Base-by-base conservation (phyloP, 495 filamentous ascomycete genomes). In the Xeromyces bisporus region DNA sequence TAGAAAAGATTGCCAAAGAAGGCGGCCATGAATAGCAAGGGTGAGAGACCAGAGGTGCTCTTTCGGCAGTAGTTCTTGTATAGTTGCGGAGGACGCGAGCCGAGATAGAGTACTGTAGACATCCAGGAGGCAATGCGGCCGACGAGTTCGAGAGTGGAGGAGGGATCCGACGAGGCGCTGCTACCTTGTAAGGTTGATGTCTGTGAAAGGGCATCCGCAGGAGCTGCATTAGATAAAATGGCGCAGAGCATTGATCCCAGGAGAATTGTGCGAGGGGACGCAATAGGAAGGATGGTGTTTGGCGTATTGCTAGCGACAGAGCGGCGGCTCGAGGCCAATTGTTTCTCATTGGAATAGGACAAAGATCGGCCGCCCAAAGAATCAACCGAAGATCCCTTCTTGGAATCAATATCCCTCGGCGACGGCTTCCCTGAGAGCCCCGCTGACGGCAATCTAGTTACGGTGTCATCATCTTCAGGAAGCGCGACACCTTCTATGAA, bases 1-100 rank as follows among this genome's bases (percentile, higher is more conserved):
- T 82, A 82, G 58, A 80, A 80, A 28, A 78, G 43, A 45, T 82
- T 82, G 10, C 77, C 77, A 40, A 62, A 65, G 44, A 82, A 82
- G 9, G 77, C 76, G 7, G 77, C 77, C 28, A 71, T 55, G 52
- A 82, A 82, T 24, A 82, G 66, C 1, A 66, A 42, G 2, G 75
- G 71, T 0, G 69, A 74, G n/a, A 82, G 67, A 10, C 77, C 77
- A 13, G 75, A 54, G 6, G 77, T 81, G 33, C 73, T 77, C 42
- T 66, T 69, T 33, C 77, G 73, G 33, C 49, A 35, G 38, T 69
- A 66, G 52, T 82, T 82, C 39, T 77, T 73, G 51, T 70, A 65
- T 18, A 82, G 65, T 40, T 82, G 77, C 3, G 77, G 77, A 11
- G 80, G 62, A 16, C 77, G 75, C 11, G 77, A 81, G 44, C 59